A percentile compares a stretch with the other conserved stretches of the same genome.
phyloP scores from a whole-genome alignment of 1,139 yeast species.

The Taphrina deformans region DNA sequence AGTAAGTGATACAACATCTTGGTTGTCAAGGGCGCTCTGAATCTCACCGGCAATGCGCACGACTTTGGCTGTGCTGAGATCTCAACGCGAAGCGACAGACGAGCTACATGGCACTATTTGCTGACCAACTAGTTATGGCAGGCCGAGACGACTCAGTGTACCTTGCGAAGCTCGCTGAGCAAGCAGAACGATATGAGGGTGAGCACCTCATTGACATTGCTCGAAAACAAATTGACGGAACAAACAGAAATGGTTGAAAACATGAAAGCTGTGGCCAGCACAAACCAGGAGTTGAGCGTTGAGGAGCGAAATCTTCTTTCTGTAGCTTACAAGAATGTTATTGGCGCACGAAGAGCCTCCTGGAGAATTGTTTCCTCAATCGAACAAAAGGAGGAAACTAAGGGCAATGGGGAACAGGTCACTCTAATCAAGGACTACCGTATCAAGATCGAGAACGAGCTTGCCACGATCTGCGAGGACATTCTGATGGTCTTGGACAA shows the following conservation, averaged over 20 bases:
- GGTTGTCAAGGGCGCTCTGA: not conserved
- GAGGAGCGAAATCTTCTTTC: constrained; percentile 97
- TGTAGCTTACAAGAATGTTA: constrained; percentile 93
- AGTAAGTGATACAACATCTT: not conserved
- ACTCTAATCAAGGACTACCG: constrained; percentile 90
- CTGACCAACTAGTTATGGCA: constrained; percentile 14
- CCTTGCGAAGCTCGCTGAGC: constrained; percentile 98
- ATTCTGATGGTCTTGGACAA: constrained; percentile 81
- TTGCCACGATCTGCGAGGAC: constrained; percentile 91
- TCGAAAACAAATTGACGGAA: not conserved
- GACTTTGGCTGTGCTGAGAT: not conserved
- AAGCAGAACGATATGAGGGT: constrained; percentile 99
- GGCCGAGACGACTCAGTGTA: constrained; percentile 84
- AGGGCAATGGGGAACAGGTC: constrained; percentile 88
- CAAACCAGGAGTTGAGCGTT: constrained; percentile 92
- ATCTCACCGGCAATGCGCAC: not conserved
- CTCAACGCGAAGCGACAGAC: constrained; percentile 7
- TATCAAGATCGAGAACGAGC: constrained; percentile 88
- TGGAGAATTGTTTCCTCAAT: constrained; percentile 98
- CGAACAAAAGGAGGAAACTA: constrained; percentile 96
- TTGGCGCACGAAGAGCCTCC: constrained; percentile 98
- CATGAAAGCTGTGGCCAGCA: constrained; percentile 95
- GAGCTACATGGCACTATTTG: not conserved
- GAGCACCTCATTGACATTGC: constrained; percentile 48
- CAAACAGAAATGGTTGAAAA: constrained; percentile 65